phyloP scores from a whole-genome alignment of 129 eudicot species.

The Escallonia rubra region DNA sequence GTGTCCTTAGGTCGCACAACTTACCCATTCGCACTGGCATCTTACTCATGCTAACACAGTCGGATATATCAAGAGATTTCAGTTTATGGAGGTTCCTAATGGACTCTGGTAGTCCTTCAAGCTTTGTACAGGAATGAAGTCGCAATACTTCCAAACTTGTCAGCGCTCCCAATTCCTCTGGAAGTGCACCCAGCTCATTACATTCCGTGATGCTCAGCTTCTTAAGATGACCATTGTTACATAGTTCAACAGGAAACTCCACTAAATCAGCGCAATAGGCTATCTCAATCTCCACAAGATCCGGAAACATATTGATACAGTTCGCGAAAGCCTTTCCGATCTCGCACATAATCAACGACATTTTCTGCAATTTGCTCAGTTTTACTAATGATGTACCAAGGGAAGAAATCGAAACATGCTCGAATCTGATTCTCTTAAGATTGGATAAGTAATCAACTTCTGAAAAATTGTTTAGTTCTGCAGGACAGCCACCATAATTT shows the following conservation, averaged over 20 bases:
- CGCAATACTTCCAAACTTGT: neutral
- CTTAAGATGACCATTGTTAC: conserved; percentile 1
- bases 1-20: conserved; percentile 13
- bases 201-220: conserved; percentile 18
- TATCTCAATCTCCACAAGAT: conserved; percentile 21
- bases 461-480: conserved; percentile 15
- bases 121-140: neutral
- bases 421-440: conserved; percentile 32
- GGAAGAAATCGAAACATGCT: conserved; percentile 33
- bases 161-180: neutral
- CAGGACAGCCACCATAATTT: conserved; percentile 33
- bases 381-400: conserved; percentile 15
- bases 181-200: conserved; percentile 10
- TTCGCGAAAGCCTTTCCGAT: conserved; percentile 10
- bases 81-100: neutral
- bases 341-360: conserved; percentile 30
- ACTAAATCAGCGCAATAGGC: conserved; percentile 17
- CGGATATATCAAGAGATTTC: neutral
- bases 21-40: conserved; percentile 27
- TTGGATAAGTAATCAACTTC: conserved; percentile 8
- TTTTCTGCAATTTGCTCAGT: conserved; percentile 31
- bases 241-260: conserved; percentile 3
- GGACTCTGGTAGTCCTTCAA: neutral
- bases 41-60: neutral
- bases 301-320: conserved; percentile 16